Conservation (phyloP, 176 grass and related monocot genomes). For the Triticum monococcum region DNA sequence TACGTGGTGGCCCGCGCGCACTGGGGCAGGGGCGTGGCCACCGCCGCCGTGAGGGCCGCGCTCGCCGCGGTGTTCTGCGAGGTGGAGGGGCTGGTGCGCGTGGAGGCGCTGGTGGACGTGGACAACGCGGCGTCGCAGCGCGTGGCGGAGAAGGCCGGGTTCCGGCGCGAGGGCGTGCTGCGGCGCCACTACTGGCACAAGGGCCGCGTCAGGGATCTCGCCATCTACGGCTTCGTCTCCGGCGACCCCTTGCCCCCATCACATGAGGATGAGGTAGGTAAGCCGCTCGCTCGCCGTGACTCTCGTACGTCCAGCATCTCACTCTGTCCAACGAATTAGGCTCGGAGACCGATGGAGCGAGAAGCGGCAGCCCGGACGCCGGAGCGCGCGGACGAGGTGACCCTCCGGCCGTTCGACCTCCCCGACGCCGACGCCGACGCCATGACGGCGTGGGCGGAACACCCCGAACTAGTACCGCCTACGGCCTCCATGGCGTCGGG, state of each 20-base stretch:
- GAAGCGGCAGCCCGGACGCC: background rate
- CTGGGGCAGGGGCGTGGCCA: conserved; percentile 71
- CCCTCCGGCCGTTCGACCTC: conserved; percentile 62
- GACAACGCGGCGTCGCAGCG: conserved; percentile 67
- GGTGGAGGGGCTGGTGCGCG: conserved; percentile 43
- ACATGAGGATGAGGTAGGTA: background rate
- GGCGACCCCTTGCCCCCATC: background rate
- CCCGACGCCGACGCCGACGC: conserved; percentile 68
- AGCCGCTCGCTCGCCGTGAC: no score
- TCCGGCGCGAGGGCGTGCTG: conserved; percentile 67
- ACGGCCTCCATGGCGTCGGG: conserved; percentile 60
- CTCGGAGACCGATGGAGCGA: background rate
- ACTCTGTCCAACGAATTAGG: background rate
- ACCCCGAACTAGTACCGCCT: conserved; percentile 32
- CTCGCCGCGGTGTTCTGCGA: conserved; percentile 37
- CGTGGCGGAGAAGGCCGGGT: conserved; percentile 72
- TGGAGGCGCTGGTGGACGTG: conserved; percentile 77
- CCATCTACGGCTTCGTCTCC: conserved; percentile 65
- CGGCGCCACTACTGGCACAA: conserved; percentile 57
- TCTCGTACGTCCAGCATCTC: background rate
- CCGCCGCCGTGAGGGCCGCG: conserved; percentile 47
- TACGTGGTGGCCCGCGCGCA: conserved; percentile 62
- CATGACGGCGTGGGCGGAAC: conserved; percentile 69
- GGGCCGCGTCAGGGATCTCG: conserved; percentile 52
- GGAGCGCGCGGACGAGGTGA: conserved; percentile 3